These are phyloP conservation scores for Graphilbum ipis-grandicollis DNA, from an alignment of 2,329 filamentous ascomycete genomes.

Conservation along the genomic window DNA sequence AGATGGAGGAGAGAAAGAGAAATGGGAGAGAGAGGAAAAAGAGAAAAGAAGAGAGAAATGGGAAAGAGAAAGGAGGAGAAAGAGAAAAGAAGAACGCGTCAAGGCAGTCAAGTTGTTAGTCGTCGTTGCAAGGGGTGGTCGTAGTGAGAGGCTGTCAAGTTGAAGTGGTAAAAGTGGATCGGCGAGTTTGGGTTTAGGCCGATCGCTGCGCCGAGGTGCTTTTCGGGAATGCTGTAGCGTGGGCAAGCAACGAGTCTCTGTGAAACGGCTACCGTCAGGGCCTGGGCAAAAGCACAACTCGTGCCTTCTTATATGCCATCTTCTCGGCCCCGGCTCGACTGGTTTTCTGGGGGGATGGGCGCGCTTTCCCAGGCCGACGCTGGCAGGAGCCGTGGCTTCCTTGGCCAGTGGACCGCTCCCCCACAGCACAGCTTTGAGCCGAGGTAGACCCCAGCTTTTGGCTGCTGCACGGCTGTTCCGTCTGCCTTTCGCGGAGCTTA, in stretches of 20 bases:
- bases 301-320: no score
- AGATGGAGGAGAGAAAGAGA: background rate
- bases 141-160: no score
- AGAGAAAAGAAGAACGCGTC: background rate
- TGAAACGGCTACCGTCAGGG: no score
- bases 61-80: background rate
- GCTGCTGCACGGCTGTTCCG: background rate
- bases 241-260: no score
- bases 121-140: no score
- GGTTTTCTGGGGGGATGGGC: no score
- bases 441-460: slow-evolving; percentile 4
- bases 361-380: no score
- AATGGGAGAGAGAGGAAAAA: background rate
- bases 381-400: background rate
- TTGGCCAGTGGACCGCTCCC: background rate
- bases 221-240: slow-evolving; percentile 2
- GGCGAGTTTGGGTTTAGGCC: background rate
- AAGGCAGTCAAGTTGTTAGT: no score
- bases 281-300: no score
- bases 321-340: no score
- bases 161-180: no score
- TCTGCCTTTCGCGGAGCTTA: slow-evolving; percentile 1
- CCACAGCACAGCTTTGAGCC: slow-evolving; percentile 3
- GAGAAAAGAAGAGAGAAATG: background rate
- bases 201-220: slow-evolving; percentile 8